phyloP scores from a whole-genome alignment of 768 basidiomycete genomes.

The Podaxis sp. region DNA sequence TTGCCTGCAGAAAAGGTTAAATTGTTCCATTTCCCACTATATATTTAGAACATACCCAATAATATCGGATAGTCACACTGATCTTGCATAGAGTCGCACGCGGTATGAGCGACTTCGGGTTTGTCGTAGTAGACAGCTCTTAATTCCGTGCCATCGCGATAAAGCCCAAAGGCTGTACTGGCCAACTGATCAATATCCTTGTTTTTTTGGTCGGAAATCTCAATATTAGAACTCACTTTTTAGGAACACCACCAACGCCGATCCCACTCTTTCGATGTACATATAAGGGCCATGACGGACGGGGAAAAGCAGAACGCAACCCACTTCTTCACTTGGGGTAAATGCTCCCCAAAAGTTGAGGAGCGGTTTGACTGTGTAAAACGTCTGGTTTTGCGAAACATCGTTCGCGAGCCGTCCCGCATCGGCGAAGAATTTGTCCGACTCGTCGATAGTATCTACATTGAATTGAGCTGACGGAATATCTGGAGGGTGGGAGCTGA shows the following conservation, averaged over 20 bases:
- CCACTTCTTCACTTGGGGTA: slow-evolving; percentile 70
- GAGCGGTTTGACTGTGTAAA: slow-evolving; percentile 71
- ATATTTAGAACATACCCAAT: slow-evolving; percentile 45
- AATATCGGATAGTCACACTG: slow-evolving; percentile 77
- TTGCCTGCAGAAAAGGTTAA: slow-evolving; percentile 48
- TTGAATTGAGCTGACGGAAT: neutral
- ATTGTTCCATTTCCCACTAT: neutral
- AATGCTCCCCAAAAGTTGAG: slow-evolving; percentile 85
- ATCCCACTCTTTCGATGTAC: slow-evolving; percentile 61
- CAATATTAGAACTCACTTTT: slow-evolving; percentile 47
- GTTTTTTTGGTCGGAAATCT: neutral
- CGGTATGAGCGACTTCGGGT: slow-evolving; percentile 64
- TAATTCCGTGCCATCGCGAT: slow-evolving; percentile 76
- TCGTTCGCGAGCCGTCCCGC: slow-evolving; percentile 66
- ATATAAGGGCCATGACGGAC: neutral
- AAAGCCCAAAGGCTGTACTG: slow-evolving; percentile 76
- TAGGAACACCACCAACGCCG: slow-evolving; percentile 65
- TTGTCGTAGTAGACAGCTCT: slow-evolving; percentile 71
- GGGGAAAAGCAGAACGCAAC: slow-evolving; percentile 5
- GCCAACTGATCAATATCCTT: neutral
- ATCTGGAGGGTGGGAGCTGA: neutral
- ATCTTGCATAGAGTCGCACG: slow-evolving; percentile 61
- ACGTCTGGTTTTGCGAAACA: slow-evolving; percentile 73
- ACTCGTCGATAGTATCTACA: slow-evolving; percentile 56
- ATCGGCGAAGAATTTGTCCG: slow-evolving; percentile 64